A percentile compares a stretch with the other conserved stretches of the same genome.
These are phyloP conservation scores for Eruca vesicaria DNA, from an alignment of 441 rosid species.

Conservation along the genomic window DNA sequence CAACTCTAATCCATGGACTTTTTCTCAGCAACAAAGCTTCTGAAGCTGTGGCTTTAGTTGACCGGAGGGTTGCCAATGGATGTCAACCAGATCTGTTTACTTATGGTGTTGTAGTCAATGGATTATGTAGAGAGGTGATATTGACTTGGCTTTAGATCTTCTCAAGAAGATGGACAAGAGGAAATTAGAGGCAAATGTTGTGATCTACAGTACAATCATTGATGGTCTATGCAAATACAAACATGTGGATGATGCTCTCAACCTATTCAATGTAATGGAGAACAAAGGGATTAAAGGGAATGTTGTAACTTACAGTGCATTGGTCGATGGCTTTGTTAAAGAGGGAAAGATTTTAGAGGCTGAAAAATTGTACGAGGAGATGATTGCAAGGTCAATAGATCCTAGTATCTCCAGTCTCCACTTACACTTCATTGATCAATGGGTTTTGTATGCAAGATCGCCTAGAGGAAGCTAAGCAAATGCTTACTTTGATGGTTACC, in stretches of 20 bases:
- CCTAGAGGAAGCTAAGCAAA: neutral
- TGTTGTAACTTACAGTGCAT: neutral
- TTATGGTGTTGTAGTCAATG: neutral
- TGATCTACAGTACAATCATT: conserved; percentile 11
- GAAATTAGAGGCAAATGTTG: too few species aligned
- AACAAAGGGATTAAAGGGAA: neutral
- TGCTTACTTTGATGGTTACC: neutral
- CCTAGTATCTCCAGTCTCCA: neutral
- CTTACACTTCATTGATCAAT: neutral
- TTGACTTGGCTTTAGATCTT: conserved; percentile 6
- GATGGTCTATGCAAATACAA: neutral
- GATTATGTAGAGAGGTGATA: conserved; percentile 7
- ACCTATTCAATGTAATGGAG: neutral
- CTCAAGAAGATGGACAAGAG: neutral
- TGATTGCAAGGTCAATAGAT: neutral
- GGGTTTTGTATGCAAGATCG: neutral
- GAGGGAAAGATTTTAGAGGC: neutral
- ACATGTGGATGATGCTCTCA: neutral
- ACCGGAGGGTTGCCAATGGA: neutral
- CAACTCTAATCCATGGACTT: neutral
- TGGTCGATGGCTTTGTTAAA: neutral
- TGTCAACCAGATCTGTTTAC: conserved; percentile 11
- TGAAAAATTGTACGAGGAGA: neutral
- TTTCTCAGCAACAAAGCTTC: neutral
- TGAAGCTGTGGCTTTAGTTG: neutral